Base-by-base conservation (phyloP, 768 basidiomycete genomes). In the Leccinum incarnatum region DNA sequence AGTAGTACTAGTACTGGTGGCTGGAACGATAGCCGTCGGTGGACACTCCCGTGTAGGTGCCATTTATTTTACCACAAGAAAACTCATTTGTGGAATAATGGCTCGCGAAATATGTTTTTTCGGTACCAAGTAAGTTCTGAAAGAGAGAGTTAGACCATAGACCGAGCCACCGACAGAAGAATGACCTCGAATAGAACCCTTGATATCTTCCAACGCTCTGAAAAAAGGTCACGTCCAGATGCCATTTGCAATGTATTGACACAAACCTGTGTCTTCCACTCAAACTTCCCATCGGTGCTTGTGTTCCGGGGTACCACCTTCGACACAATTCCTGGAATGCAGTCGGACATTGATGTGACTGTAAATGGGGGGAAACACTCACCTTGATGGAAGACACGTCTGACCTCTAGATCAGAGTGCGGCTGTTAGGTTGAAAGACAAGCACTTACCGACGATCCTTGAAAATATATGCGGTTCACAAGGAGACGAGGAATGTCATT, bases 361-460 rank as follows among this genome's bases (percentile, higher is more conserved):
- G 51, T 15, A 45, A 36, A 55, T 2, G 48, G 15, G 15, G 49
- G 4, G n/a, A 0, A 37, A 19, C 17, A 3, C 59, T 4, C 46
- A 85, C 91, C 78, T 93, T 93, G 61, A 93, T 80, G 0, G 92
- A 89, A 47, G 91, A 93, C 37, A 93, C 92, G 60, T 93, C 91
- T 93, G 29, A 17, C 1, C 19, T 36, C 19, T 29, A 21, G n/a
- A 11, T 55, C 9, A 51, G 51, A 51, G 19, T 2, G 15, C 2
- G 17, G 3, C 4, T 8, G 2, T 17, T 15, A 6, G 21, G 23
- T 7, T 1, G 56, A 45, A 23, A 14, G 15, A 21, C 29, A 29
- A 27, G 2, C 11, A 77, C 89, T 68, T 56, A 88, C 89, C 90
- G 57, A 91, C 83, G 57, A 91, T 85, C 37, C 89, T 91, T 48